These are phyloP conservation scores for Leishmania amazonensis DNA, from an alignment of 208 protist genomes.

Conservation along the genomic window DNA sequence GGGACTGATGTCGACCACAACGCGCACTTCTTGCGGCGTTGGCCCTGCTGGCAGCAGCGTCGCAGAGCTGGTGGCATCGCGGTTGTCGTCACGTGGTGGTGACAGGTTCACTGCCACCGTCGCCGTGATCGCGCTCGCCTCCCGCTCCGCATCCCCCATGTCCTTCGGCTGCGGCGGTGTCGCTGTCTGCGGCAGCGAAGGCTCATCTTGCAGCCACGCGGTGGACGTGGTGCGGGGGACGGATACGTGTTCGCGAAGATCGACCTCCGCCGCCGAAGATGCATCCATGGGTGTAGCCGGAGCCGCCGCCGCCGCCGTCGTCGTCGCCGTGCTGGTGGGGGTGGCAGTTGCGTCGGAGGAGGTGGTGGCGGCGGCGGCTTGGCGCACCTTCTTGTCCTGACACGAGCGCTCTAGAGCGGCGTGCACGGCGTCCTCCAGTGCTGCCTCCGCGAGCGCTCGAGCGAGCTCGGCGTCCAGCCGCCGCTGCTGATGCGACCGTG, in stretches of 20 bases:
- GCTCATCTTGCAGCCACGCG: slow-evolving; percentile 18
- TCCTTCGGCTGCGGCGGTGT: neutral
- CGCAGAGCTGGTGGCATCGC: neutral
- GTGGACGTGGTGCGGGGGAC: slow-evolving; percentile 13
- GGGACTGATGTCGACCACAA: slow-evolving; percentile 25
- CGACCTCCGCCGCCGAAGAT: neutral
- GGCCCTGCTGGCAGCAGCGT: neutral
- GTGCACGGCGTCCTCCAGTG: slow-evolving; percentile 14
- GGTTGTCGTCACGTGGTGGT: neutral
- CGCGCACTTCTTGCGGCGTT: slow-evolving; percentile 18
- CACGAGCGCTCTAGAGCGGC: neutral
- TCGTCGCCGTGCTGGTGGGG: neutral
- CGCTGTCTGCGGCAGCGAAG: neutral
- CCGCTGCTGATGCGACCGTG: neutral
- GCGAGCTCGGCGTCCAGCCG: slow-evolving; percentile 8
- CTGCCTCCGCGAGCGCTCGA: slow-evolving; percentile 14
- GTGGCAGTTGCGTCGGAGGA: neutral
- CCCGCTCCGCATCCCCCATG: neutral
- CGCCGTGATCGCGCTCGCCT: neutral
- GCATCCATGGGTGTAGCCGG: neutral
- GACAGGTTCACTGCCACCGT: slow-evolving; percentile 5
- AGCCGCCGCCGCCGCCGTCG: neutral
- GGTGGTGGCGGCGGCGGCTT: neutral
- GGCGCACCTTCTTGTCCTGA: neutral
- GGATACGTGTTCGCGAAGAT: slow-evolving; percentile 4